Conservation (phyloP, 768 basidiomycete species). For the Termitomyces eurrhizus region DNA sequence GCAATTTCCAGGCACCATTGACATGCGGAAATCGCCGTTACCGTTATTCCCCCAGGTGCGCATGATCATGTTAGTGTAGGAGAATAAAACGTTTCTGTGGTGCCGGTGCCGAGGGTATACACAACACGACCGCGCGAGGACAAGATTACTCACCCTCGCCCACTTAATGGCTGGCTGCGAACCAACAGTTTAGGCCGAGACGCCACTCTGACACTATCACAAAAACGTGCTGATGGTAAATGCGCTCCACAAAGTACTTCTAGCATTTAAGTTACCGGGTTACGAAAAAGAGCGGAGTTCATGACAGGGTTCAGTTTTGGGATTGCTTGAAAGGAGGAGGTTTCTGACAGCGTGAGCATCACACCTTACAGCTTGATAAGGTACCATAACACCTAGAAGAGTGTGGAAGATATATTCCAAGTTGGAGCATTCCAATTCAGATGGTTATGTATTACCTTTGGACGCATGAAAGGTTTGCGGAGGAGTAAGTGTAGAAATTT, state of each 20-base stretch:
- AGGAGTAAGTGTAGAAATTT: neutral
- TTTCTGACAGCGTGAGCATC: conserved; percentile 12
- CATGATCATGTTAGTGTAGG: conserved; percentile 6
- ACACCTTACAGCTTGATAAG: neutral
- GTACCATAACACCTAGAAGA: neutral
- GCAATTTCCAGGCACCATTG: conserved; percentile 3
- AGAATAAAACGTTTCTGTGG: conserved; percentile 4
- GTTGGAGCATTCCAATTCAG: neutral
- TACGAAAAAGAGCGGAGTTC: neutral
- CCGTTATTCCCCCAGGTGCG: neutral
- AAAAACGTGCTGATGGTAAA: conserved; percentile 11
- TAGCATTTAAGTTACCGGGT: conserved; percentile 4
- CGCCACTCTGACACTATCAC: neutral
- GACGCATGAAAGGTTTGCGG: neutral
- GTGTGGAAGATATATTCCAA: neutral
- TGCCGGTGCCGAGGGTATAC: neutral
- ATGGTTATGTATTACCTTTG: neutral
- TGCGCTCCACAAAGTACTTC: conserved; percentile 6
- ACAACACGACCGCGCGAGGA: neutral
- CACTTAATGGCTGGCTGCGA: neutral
- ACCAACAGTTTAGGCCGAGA: neutral
- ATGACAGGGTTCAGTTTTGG: neutral
- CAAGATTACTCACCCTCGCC: neutral
- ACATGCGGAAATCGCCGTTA: conserved; percentile 3
- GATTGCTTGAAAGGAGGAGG: neutral